phyloP scores from a whole-genome alignment of 2,329 filamentous ascomycete species.

The Purpureocillium takamizusanense region DNA sequence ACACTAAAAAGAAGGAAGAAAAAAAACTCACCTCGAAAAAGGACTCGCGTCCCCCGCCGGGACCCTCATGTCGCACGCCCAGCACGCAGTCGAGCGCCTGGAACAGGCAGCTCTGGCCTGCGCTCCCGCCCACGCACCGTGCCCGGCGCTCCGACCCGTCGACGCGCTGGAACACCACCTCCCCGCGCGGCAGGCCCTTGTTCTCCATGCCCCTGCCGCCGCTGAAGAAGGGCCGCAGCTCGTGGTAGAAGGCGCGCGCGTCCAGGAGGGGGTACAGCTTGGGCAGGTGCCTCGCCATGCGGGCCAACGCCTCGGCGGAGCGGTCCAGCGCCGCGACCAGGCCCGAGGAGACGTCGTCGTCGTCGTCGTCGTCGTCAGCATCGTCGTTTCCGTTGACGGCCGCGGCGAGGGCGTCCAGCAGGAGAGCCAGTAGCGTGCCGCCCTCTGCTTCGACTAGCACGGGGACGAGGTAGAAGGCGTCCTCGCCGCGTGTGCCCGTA shows the following conservation, averaged over 20 bases:
- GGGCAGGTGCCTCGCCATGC: conserved; percentile 7
- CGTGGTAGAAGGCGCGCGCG: conserved; percentile 8
- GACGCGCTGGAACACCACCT: conserved; percentile 6
- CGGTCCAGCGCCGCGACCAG: conserved; percentile 4
- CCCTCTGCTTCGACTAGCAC: conserved; percentile 11
- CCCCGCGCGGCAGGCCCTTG: conserved; percentile 8
- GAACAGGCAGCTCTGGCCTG: conserved; percentile 12
- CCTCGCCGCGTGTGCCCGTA: conserved; percentile 8
- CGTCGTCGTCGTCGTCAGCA: no score
- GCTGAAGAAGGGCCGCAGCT: conserved; percentile 6
- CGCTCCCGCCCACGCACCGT: conserved; percentile 9
- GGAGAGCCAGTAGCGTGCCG: conserved; percentile 5
- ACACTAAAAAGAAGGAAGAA: no score
- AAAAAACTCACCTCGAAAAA: conserved; percentile 7
- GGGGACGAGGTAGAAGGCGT: conserved; percentile 10
- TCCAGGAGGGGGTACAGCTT: conserved; percentile 9
- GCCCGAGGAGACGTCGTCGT: not conserved
- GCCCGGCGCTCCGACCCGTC: conserved; percentile 7
- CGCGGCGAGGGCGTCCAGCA: conserved; percentile 6
- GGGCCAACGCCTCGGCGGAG: conserved; percentile 1
- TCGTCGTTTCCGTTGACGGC: not conserved
- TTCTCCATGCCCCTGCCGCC: conserved; percentile 7
- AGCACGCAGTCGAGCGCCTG: conserved; percentile 10
- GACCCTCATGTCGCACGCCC: conserved; percentile 6
- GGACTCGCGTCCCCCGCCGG: conserved; percentile 1